phyloP scores from a whole-genome alignment of 2,329 filamentous ascomycete species.

The Trichoderma brevicompactum region DNA sequence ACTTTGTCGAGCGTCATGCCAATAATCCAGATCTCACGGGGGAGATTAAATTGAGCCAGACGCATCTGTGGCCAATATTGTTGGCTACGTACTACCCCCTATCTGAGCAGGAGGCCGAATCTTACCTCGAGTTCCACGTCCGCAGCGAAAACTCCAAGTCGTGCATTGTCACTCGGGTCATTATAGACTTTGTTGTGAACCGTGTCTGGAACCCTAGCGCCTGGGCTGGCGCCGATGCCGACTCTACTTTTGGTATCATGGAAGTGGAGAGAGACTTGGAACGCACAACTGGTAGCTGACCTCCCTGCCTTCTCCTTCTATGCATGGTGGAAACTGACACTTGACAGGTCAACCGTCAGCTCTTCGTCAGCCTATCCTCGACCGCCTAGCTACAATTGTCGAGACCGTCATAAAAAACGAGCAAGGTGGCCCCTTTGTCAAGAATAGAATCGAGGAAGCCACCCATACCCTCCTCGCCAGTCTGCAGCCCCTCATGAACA shows the following conservation, averaged over 20 bases:
- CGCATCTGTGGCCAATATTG: conserved; percentile 45
- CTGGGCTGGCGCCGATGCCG: conserved; percentile 46
- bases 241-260: conserved; percentile 42
- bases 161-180: conserved; percentile 49
- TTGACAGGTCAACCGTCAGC: conserved; percentile 42
- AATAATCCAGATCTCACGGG: conserved; percentile 39
- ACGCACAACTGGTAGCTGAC: conserved; percentile 41
- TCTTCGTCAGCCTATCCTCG: conserved; percentile 47
- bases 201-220: conserved; percentile 47
- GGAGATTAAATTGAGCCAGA: conserved; percentile 37
- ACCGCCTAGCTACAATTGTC: conserved; percentile 45
- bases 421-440: conserved; percentile 39
- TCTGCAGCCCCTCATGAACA: conserved; percentile 48
- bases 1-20: conserved; percentile 45
- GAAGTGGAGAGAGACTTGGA: conserved; percentile 46
- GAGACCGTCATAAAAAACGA: conserved; percentile 45
- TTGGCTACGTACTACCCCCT: conserved; percentile 46
- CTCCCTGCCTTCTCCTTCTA: neutral
- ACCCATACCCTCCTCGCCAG: conserved; percentile 45
- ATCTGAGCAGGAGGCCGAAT: conserved; percentile 45
- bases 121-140: conserved; percentile 49
- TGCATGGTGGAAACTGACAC: neutral
- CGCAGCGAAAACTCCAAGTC: conserved; percentile 47
- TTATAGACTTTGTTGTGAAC: conserved; percentile 50
- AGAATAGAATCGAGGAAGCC: conserved; percentile 48